phyloP scores from a whole-genome alignment of 164 flowering plant genomes.

The Hamamelis virginiana region DNA sequence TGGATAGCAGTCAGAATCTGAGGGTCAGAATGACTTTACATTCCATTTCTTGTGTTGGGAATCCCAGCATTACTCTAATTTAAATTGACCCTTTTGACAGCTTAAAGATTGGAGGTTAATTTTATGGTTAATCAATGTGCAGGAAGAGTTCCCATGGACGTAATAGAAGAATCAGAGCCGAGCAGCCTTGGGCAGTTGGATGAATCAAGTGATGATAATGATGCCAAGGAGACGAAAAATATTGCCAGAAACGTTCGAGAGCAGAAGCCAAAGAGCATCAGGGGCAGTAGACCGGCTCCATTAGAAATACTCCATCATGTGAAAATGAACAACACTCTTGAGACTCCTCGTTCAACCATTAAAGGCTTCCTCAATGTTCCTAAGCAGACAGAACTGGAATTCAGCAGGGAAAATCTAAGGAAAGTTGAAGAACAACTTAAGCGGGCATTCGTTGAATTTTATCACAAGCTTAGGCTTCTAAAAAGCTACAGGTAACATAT shows the following conservation, averaged over 20 bases:
- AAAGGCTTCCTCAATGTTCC: slow-evolving; percentile 27
- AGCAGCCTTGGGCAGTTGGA: slow-evolving; percentile 8
- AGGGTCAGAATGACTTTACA: too few species aligned
- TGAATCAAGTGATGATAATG: slow-evolving; percentile 15
- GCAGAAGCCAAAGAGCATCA: slow-evolving; percentile 2
- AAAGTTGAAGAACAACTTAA: slow-evolving; percentile 27
- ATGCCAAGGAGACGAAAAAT: not conserved
- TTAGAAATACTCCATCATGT: slow-evolving; percentile 37
- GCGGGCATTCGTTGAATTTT: slow-evolving; percentile 28
- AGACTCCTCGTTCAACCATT: slow-evolving; percentile 47
- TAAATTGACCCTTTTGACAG: too few species aligned
- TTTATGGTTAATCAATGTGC: slow-evolving; percentile 2
- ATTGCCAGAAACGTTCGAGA: not conserved
- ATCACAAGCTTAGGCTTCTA: slow-evolving; percentile 34
- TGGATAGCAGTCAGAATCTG: too few species aligned
- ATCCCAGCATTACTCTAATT: too few species aligned
- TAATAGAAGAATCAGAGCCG: slow-evolving; percentile 25
- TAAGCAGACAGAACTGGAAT: slow-evolving; percentile 17
- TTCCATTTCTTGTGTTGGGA: too few species aligned
- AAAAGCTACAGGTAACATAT: slow-evolving; percentile 31
- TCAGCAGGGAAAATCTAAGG: slow-evolving; percentile 31
- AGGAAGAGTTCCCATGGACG: slow-evolving; percentile 27
- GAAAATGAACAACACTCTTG: slow-evolving; percentile 29
- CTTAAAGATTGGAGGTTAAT: too few species aligned
- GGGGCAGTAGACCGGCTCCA: slow-evolving; percentile 33